Evolutionary conservation across 2,329 filamentous ascomycete genomes (phyloP).

Genomic region (Trichoderma sp.): DNA sequence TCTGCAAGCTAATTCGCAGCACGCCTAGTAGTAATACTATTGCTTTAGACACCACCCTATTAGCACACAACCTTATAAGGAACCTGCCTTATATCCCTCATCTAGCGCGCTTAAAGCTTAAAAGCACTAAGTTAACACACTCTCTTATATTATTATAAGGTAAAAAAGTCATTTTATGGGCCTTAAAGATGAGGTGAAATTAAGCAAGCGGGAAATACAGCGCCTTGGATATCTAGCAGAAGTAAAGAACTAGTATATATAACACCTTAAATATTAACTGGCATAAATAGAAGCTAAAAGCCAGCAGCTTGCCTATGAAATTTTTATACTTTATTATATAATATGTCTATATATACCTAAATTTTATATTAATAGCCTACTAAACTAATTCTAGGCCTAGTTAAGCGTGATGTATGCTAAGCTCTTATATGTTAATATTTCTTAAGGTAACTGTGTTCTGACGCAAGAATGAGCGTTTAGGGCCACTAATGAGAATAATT

Average conservation of each 20-base stretch:
- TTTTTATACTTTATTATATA: neutral
- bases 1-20: neutral
- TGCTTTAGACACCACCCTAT: neutral
- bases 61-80: neutral
- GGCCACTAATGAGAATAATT: too few relatives aligned
- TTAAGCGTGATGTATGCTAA: neutral
- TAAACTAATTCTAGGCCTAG: too few relatives aligned
- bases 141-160: constrained; percentile 9
- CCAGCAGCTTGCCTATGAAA: neutral
- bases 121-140: neutral
- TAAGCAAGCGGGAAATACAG: too few relatives aligned
- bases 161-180: neutral
- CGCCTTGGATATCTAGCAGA: too few relatives aligned
- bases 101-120: neutral
- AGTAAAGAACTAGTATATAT: too few relatives aligned
- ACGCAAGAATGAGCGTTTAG: neutral
- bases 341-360: neutral
- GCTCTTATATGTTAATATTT: neutral
- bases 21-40: neutral
- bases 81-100: neutral
- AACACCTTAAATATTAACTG: neutral
- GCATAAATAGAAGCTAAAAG: neutral
- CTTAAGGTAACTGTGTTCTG: neutral
- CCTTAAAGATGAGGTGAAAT: too few relatives aligned
- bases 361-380: neutral